Conservation (phyloP, 129 eudicot species). For the Saposhnikovia divaricata region DNA sequence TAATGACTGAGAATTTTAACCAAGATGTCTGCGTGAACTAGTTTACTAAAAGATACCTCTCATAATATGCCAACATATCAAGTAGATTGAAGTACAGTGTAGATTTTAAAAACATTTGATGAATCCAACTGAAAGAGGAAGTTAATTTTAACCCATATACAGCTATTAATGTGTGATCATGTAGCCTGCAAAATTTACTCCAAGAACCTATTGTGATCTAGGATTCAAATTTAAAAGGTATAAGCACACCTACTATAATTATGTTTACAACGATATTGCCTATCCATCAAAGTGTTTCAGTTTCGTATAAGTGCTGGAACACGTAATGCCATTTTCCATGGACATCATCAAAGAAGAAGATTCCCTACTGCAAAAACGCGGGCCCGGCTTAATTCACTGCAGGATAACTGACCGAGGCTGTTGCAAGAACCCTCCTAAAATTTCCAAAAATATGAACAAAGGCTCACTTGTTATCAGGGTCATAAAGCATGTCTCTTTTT, state of each 20-base stretch:
- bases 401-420: neutral
- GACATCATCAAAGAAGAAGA: neutral
- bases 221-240: neutral
- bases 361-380: neutral
- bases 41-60: neutral
- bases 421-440: neutral
- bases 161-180: neutral
- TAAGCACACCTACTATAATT: neutral
- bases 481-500: neutral
- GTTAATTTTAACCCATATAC: neutral
- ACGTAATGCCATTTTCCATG: neutral
- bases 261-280: conserved; percentile 1
- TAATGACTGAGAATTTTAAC: neutral
- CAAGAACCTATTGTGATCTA: neutral
- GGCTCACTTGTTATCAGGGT: neutral
- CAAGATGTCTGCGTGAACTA: neutral
- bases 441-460: neutral
- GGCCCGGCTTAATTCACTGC: neutral
- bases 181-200: conserved; percentile 1
- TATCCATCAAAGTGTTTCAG: neutral
- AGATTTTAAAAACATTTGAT: neutral
- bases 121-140: neutral
- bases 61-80: neutral
- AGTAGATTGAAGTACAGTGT: neutral
- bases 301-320: neutral